Evolutionary conservation across 2,329 filamentous ascomycete species (phyloP), one percentile per base, ranked within the genome.

Genomic region (Ophiosphaerella herpotricha): DNA sequence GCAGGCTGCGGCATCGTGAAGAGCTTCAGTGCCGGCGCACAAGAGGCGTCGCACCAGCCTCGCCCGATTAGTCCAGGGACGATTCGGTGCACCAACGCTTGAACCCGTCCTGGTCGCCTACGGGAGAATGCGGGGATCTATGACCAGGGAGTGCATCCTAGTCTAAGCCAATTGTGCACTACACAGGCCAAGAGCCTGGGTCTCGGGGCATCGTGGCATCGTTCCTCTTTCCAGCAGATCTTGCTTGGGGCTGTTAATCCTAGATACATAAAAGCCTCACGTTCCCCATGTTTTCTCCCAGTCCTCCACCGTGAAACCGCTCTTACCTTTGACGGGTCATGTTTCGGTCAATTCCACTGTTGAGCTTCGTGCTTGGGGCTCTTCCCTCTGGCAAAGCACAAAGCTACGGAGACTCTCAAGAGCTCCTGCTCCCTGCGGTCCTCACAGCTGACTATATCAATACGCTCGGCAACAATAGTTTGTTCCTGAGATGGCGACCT

Each of bases 401-500:
- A 42, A 54, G 61, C 46, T 24, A 40, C 31, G 37, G 43, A 29
- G 42, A 26, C 7, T 45, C 47, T 6, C 39, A 44, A 35, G 41
- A 23, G 8, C 45, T 43, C 5, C 41, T 55, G 5, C 49, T 65
- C 14, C 61, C 66, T 16, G 60, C 56, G 46, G 59, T 68, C 14
- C 52, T 72, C 16, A 68, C 67, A 8, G 55, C 63, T 23, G 54
- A 61, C 6, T 64, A 60, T 44, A 63, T 72, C 16, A 50, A 64
- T 12, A 53, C 52, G 9, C 46, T 75, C 58, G 73, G 75, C 23
- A 80, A 79, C 65, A 80, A 79, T 59, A 73, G 71, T n/a, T 66
- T 80, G 21, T 80, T 80, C 61, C 77, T 71, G 1, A 70, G 76
- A 63, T 80, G 77, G 78, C 65, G 78, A 41, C 75, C 77, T 7